These are phyloP conservation scores for Aquilaria sinensis DNA, from an alignment of 345 rosid species.

Conservation along the genomic window DNA sequence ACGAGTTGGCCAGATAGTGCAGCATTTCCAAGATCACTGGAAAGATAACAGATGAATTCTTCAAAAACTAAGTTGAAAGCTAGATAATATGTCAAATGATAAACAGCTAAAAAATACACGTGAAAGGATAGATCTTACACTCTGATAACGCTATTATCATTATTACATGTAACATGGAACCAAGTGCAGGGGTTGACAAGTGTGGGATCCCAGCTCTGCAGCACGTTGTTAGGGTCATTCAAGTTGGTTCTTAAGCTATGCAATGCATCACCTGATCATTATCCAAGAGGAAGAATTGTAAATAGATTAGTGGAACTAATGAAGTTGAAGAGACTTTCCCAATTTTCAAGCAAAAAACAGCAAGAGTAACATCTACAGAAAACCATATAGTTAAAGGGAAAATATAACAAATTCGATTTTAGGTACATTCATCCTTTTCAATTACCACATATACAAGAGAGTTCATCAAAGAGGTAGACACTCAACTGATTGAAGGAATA, in stretches of 20 bases:
- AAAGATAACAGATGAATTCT: not conserved
- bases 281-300: too few species aligned
- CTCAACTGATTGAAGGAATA: too few species aligned
- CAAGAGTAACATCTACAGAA: not conserved
- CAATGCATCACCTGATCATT: conserved; percentile 80
- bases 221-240: conserved; percentile 81
- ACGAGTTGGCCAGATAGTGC: conserved; percentile 92
- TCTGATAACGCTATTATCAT: conserved; percentile 90
- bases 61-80: conserved; percentile 4
- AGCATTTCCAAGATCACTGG: conserved; percentile 97
- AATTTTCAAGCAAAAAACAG: conserved; percentile 2
- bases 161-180: conserved; percentile 98
- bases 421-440: too few species aligned
- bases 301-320: too few species aligned
- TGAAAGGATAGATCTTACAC: conserved; percentile 41
- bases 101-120: not conserved
- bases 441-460: too few species aligned
- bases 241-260: conserved; percentile 70
- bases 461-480: too few species aligned
- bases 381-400: too few species aligned
- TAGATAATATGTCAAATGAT: not conserved
- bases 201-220: conserved; percentile 98
- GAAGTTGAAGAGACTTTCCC: not conserved
- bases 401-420: too few species aligned
- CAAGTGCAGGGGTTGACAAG: conserved; percentile 98